A percentile compares a stretch with the other conserved stretches of the same genome.
These are phyloP conservation scores for Omphalotus olearius DNA, from an alignment of 1,284 basidiomycete species.

Conservation along the genomic window DNA sequence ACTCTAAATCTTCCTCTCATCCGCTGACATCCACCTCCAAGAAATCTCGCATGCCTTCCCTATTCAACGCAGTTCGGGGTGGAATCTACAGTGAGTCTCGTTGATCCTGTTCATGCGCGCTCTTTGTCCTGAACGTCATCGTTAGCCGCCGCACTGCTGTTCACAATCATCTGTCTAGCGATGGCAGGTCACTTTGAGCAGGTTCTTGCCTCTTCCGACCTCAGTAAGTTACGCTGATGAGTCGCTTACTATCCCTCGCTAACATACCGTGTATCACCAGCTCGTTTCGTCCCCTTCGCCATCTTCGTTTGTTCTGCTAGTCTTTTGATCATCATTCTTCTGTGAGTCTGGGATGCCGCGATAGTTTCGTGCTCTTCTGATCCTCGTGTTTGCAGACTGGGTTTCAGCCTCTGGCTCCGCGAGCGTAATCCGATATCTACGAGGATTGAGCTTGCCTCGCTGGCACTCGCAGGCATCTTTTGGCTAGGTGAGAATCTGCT, in stretches of 20 bases:
- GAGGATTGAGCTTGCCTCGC: slow-evolving; percentile 65
- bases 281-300: slow-evolving; percentile 79
- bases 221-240: slow-evolving; percentile 49
- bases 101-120: neutral
- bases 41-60: slow-evolving; percentile 37
- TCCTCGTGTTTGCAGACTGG: slow-evolving; percentile 38
- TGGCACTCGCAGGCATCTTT: slow-evolving; percentile 68
- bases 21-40: slow-evolving; percentile 21
- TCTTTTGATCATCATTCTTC: slow-evolving; percentile 57
- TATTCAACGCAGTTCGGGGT: slow-evolving; percentile 59
- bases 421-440: slow-evolving; percentile 73
- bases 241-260: slow-evolving; percentile 6
- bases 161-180: slow-evolving; percentile 69
- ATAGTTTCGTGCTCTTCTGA: neutral
- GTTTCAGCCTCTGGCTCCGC: slow-evolving; percentile 55
- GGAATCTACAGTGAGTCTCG: slow-evolving; percentile 7
- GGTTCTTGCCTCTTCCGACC: slow-evolving; percentile 66
- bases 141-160: slow-evolving; percentile 59
- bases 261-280: slow-evolving; percentile 30
- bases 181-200: slow-evolving; percentile 73
- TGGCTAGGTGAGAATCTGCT: slow-evolving; percentile 60
- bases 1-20: slow-evolving; percentile 23
- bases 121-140: slow-evolving; percentile 7
- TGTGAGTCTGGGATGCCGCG: slow-evolving; percentile 41
- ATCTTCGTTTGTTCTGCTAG: slow-evolving; percentile 72